Conservation (phyloP, 2,329 filamentous ascomycete species). For the Emergomyces africanus region DNA sequence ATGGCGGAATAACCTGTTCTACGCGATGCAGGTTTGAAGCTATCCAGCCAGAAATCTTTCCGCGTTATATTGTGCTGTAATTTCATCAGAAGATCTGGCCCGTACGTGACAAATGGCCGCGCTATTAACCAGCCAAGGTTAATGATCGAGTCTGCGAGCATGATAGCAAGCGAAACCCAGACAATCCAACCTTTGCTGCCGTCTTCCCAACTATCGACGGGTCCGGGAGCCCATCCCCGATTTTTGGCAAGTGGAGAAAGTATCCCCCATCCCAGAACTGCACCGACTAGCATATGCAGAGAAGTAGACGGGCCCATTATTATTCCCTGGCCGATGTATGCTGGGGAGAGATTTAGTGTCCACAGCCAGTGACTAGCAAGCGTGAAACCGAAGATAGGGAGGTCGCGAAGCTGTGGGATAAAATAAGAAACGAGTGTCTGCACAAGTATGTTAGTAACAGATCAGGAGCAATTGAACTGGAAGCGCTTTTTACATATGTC, state of each 20-base stretch:
- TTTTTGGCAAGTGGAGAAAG: slow-evolving; percentile 79
- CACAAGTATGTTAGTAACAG: slow-evolving; percentile 10
- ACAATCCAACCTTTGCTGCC: slow-evolving; percentile 99
- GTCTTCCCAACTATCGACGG: slow-evolving; percentile 75
- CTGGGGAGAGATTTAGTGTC: slow-evolving; percentile 93
- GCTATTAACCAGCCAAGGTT: slow-evolving; percentile 69
- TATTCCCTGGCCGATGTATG: slow-evolving; percentile 92
- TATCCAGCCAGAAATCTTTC: slow-evolving; percentile 14
- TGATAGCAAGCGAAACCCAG: slow-evolving; percentile 90
- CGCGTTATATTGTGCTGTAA: slow-evolving; percentile 18
- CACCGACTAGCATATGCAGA: slow-evolving; percentile 86
- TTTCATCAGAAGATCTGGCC: slow-evolving; percentile 21
- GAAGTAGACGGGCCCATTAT: slow-evolving; percentile 98
- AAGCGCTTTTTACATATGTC: slow-evolving; percentile 32
- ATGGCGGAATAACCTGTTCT: background rate
- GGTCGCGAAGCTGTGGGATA: slow-evolving; percentile 64
- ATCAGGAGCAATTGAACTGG: slow-evolving; percentile 4
- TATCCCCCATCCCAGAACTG: slow-evolving; percentile 78
- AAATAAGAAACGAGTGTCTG: slow-evolving; percentile 84
- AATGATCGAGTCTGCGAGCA: slow-evolving; percentile 86
- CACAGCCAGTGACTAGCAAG: slow-evolving; percentile 78
- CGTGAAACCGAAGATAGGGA: slow-evolving; percentile 71
- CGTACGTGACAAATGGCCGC: slow-evolving; percentile 45
- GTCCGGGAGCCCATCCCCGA: slow-evolving; percentile 78
- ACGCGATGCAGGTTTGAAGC: slow-evolving; percentile 11